These are phyloP conservation scores for Plenodomus lindquistii DNA, from an alignment of 2,329 filamentous ascomycete genomes.

Conservation along the genomic window DNA sequence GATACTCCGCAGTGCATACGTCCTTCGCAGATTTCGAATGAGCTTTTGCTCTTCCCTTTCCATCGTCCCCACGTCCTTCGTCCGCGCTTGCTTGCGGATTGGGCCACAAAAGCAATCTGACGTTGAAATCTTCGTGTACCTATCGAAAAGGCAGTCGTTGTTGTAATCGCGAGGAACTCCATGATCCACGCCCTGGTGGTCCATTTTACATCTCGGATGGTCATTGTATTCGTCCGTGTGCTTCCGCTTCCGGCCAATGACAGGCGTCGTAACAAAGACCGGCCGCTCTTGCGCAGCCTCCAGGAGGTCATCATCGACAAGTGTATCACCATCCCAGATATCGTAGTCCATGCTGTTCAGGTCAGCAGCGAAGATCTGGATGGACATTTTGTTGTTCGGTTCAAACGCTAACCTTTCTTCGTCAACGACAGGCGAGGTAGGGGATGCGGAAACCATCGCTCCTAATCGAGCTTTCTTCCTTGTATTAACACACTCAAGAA, in stretches of 20 bases:
- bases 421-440: background rate
- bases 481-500: slow-evolving; percentile 2
- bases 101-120: background rate
- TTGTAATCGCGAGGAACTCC: background rate
- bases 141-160: background rate
- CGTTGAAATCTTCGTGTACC: background rate
- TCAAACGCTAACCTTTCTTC: background rate
- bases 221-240: slow-evolving; percentile 1
- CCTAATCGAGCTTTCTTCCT: background rate
- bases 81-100: background rate
- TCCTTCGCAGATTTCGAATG: background rate
- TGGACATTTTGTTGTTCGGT: background rate
- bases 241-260: slow-evolving; percentile 2
- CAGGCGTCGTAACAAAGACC: background rate
- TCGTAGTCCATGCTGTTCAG: background rate
- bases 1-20: background rate
- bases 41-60: background rate
- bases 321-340: background rate
- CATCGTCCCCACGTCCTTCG: background rate
- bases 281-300: background rate
- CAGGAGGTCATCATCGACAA: background rate
- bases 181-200: background rate
- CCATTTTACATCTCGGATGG: slow-evolving; percentile 1
- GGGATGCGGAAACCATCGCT: background rate
- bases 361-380: no score